Percentiles rank a stretch among this genome's conserved stretches.
Conservation (phyloP, 257 asterid genomes). For the Nicotiana attenuata region DNA sequence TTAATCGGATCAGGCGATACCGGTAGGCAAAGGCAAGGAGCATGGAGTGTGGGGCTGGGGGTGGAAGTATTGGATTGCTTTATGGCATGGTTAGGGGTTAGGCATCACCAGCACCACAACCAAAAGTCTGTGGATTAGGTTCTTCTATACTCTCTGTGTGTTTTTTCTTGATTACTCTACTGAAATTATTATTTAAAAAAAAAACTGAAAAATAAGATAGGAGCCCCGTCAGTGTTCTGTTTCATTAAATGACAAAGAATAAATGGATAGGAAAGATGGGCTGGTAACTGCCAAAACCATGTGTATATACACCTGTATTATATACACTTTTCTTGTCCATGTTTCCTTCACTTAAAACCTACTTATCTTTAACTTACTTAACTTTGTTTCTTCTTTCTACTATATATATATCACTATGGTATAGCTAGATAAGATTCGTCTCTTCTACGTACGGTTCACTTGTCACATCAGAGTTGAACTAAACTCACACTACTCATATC, state of each 20-base stretch:
- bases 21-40: neutral
- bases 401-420: neutral
- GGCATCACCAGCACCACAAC: slow-evolving; percentile 43
- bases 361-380: neutral
- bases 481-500: neutral
- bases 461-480: neutral
- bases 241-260: slow-evolving; percentile 50
- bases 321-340: neutral
- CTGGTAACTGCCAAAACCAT: slow-evolving; percentile 51
- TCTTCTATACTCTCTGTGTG: slow-evolving; percentile 17
- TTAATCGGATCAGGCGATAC: neutral
- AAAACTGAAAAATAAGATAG: neutral
- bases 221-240: slow-evolving; percentile 8
- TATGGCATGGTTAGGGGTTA: neutral
- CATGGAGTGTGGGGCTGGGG: neutral
- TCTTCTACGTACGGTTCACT: neutral
- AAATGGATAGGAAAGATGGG: slow-evolving; percentile 59
- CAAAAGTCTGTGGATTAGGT: slow-evolving; percentile 56
- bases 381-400: neutral
- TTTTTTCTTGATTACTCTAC: slow-evolving; percentile 10
- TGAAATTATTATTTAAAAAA: too few species aligned
- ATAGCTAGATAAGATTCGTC: neutral
- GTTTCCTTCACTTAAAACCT: neutral
- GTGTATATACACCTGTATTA: slow-evolving; percentile 23
- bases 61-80: neutral